A percentile compares a stretch with the other conserved stretches of the same genome.
These are phyloP conservation scores for Fusarium sp. DNA, from an alignment of 2,329 filamentous ascomycete species.

Conservation along the genomic window DNA sequence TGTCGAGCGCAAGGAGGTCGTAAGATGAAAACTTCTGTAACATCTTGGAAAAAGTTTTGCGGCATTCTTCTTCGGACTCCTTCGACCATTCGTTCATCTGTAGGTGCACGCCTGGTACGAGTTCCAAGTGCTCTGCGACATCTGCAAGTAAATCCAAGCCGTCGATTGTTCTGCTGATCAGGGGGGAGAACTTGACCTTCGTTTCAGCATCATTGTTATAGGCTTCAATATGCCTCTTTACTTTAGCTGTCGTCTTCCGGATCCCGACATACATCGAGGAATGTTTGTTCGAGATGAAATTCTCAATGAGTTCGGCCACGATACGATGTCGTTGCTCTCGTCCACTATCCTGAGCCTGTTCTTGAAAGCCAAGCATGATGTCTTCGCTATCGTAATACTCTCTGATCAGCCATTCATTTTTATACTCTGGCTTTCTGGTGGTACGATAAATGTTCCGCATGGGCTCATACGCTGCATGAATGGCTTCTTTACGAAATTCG, in stretches of 20 bases:
- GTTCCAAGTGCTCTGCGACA: conserved; percentile 37
- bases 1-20: conserved; percentile 34
- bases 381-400: conserved; percentile 3
- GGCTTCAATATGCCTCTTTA: conserved; percentile 37
- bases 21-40: background rate
- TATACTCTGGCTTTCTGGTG: background rate
- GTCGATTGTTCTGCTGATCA: conserved; percentile 43
- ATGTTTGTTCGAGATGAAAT: conserved; percentile 34
- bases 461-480: conserved; percentile 36
- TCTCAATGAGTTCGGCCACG: conserved; percentile 40
- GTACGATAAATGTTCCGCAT: conserved; percentile 34
- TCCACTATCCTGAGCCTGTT: background rate
- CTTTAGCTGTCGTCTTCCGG: conserved; percentile 32
- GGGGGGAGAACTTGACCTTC: conserved; percentile 22
- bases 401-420: background rate
- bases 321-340: conserved; percentile 16
- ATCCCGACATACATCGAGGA: conserved; percentile 30
- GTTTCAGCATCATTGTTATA: conserved; percentile 23
- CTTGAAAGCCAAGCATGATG: conserved; percentile 1
- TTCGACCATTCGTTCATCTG: background rate
- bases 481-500: conserved; percentile 41
- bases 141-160: conserved; percentile 39
- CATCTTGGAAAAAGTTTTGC: background rate
- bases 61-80: background rate
- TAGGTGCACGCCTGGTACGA: background rate